Evolutionary conservation across 768 basidiomycete genomes (phyloP), one percentile per base, ranked within the genome.

Genomic region (Collybia nuda): DNA sequence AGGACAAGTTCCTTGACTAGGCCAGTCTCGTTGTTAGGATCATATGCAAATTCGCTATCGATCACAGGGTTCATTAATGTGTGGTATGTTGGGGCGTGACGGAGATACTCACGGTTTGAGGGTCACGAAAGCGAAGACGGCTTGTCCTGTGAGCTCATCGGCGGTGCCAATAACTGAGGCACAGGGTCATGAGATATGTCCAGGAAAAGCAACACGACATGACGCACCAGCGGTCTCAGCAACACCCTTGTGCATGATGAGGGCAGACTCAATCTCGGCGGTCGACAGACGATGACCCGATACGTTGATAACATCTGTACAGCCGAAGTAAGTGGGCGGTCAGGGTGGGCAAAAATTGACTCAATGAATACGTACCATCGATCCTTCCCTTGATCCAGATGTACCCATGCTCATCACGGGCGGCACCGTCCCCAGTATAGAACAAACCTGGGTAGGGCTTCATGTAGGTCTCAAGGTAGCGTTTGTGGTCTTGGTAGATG

Each of bases 361-460:
- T 51, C 46, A 19, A 38, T 43, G 6, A 49, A 17, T 52, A 57
- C 78, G 70, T 56, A 78, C 89, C 94, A 68, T 99, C 97, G 44
- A 98, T 83, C 57, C 97, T 85, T 45, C 96, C 97, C 69, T 93
- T 93, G 70, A 99, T 98, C 96, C 97, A 98, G 65, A 96, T 90
- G 73, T 99, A 98, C 1, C 96, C 97, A 59, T 98, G 85, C 57
- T 88, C 84, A 63, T 98, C 97, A 18, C 96, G 82, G 12, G 88
- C 88, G 23, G 95, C 96, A 39, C 96, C 97, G 61, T 99, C 96
- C 19, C 97, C 97, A n/a, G 96, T 98, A 71, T 89, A 97, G 79
- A 92, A 98, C 65, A 78, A 74, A 6, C 95, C 95, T 5, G 91
- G 90, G 72, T 95, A 95, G 21, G 90, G 89, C 74, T 73, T 45